These are phyloP conservation scores for Suhomyces yuchorum DNA, from an alignment of 1,139 yeast genomes.

Conservation along the genomic window DNA sequence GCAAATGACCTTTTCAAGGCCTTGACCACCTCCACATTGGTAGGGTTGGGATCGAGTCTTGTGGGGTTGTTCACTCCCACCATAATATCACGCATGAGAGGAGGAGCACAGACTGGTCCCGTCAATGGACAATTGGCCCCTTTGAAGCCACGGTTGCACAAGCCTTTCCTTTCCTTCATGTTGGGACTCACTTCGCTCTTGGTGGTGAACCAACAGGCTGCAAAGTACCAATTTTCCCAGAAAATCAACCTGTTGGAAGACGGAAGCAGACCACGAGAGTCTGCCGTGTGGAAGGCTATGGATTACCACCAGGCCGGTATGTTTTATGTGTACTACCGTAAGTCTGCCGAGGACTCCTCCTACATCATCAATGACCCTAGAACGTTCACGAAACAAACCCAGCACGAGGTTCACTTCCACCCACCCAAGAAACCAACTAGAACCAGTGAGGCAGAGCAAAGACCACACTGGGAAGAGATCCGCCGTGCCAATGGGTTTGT, in stretches of 20 bases:
- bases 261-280: constrained; percentile 18
- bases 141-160: constrained; percentile 24
- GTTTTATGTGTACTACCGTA: constrained; percentile 39
- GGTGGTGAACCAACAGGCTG: constrained; percentile 28
- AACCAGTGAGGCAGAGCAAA: neutral
- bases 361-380: constrained; percentile 43
- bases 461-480: constrained; percentile 36
- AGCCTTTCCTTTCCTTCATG: constrained; percentile 38
- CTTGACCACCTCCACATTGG: constrained; percentile 28
- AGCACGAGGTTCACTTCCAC: constrained; percentile 33
- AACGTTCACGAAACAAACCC: constrained; percentile 24
- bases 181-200: constrained; percentile 33
- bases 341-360: constrained; percentile 37
- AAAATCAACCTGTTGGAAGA: constrained; percentile 20
- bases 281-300: constrained; percentile 41
- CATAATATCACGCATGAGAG: constrained; percentile 11
- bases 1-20: constrained; percentile 34
- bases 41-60: constrained; percentile 24
- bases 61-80: constrained; percentile 18
- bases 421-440: constrained; percentile 19
- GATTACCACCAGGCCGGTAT: constrained; percentile 40
- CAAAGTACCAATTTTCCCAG: constrained; percentile 28
- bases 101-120: neutral
- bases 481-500: constrained; percentile 34
- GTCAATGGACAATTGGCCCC: constrained; percentile 2